A percentile compares a stretch with the other conserved stretches of the same genome.
Conservation (phyloP, 805 yeast species). For the Maudiozyma barnettii region DNA sequence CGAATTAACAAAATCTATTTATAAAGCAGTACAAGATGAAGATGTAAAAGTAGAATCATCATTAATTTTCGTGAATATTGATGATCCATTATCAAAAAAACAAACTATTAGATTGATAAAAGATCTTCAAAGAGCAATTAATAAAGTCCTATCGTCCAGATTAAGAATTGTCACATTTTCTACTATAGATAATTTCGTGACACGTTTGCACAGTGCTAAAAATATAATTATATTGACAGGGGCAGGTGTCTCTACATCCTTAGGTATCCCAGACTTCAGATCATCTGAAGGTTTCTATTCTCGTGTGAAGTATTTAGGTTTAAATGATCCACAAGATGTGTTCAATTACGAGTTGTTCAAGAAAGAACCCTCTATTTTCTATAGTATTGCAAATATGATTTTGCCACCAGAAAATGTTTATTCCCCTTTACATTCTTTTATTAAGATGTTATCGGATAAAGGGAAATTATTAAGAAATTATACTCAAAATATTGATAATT, state of each 20-base stretch:
- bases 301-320: conserved; percentile 53
- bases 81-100: conserved; percentile 34
- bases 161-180: conserved; percentile 43
- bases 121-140: conserved; percentile 53
- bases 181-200: conserved; percentile 50
- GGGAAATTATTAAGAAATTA: conserved; percentile 73
- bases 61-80: conserved; percentile 13
- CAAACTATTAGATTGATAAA: conserved; percentile 40
- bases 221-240: conserved; percentile 75
- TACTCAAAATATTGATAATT: conserved; percentile 83
- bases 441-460: conserved; percentile 59
- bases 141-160: conserved; percentile 49
- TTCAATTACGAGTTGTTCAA: conserved; percentile 62
- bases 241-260: conserved; percentile 84
- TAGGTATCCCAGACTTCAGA: conserved; percentile 89
- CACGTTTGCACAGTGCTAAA: conserved; percentile 42
- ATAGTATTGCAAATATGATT: conserved; percentile 73
- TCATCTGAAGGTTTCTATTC: conserved; percentile 78
- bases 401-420: conserved; percentile 58
- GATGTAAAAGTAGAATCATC: conserved; percentile 5
- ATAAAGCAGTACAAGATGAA: conserved; percentile 20
- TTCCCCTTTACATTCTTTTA: conserved; percentile 77
- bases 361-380: conserved; percentile 70
- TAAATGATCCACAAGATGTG: conserved; percentile 84
- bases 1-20: conserved; percentile 26